Base-by-base conservation (phyloP, 2,329 filamentous ascomycete species). In the Colletotrichum tanaceti region DNA sequence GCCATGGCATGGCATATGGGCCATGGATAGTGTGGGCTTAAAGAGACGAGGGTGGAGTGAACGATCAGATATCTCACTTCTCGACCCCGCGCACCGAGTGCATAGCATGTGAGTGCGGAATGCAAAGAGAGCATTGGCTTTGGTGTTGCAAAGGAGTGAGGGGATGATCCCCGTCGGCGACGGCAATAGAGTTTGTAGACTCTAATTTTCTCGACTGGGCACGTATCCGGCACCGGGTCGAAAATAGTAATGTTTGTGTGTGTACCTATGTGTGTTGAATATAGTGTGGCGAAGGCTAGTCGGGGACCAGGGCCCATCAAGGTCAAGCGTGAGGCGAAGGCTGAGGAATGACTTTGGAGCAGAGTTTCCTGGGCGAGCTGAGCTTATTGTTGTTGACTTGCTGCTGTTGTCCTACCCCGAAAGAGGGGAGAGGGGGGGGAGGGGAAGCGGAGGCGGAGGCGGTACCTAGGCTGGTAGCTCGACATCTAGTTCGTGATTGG, bases 361-460 rank as follows among this genome's bases (percentile, higher is more conserved):
- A 14, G 57, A 13, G 44, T 49, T 32, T 59, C 44, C 57, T 59
- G 50, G 57, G 57, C 57, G 22, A 50, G 46, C 44, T 28, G 32
- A 50, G 57, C 44, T 50, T n/a, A n/a, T n/a, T n/a, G 57, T 39
- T 22, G 3, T 49, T n/a, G 7, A 5, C n/a, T 44, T 13, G 28
- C 28, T 24, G 28, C 20, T 14, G 39, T 20, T 22, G 10, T 32
- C 28, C 28, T 7, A 32, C 7, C 28, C 28, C 28, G 28, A 32
- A 32, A 9, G 28, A 32, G 28, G 28, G 28, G 28, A 32, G 7
- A 32, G 28, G 28, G 28, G 28, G 28, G 28, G n/a, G n/a, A n/a
- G n/a, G n/a, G n/a, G n/a, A n/a, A n/a, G n/a, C 28, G 28, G 28
- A 32, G 28, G 28, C 22, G 22, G 22, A 44, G 41, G 54, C n/a